Conservation (phyloP, 306 rosid species). For the Gynostemma pentaphyllum region DNA sequence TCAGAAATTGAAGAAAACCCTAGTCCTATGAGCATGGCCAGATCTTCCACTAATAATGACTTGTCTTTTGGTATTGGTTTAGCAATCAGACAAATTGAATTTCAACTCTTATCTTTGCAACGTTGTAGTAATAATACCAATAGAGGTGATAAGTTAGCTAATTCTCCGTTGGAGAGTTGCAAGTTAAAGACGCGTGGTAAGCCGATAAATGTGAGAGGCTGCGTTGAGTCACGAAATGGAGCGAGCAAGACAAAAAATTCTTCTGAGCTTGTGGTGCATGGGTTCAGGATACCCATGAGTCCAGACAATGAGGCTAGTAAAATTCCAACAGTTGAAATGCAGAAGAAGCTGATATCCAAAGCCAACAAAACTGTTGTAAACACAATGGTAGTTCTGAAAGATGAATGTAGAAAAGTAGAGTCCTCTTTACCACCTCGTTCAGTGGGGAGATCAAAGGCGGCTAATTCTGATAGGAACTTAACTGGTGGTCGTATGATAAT, state of each 20-base stretch:
- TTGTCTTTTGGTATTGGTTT: conserved; percentile 31
- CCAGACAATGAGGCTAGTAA: conserved; percentile 9
- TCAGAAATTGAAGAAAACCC: conserved; percentile 7
- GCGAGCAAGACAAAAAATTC: neutral
- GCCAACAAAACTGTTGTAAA: neutral
- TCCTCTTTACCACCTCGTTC: neutral
- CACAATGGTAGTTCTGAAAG: neutral
- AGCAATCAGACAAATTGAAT: conserved; percentile 47
- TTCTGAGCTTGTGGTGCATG: conserved; percentile 34
- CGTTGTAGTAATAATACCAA: conserved; percentile 1
- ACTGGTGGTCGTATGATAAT: conserved; percentile 7
- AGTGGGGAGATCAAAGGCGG: neutral
- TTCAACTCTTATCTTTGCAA: conserved; percentile 44
- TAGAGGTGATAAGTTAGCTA: neutral
- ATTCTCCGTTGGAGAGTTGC: neutral
- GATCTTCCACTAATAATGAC: conserved; percentile 11
- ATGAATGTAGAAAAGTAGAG: conserved; percentile 6
- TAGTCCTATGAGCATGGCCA: neutral
- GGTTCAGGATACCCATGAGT: conserved; percentile 35
- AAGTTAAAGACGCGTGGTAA: too few relatives aligned
- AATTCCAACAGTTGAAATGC: conserved; percentile 9
- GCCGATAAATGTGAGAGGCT: neutral
- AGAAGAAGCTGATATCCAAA: conserved; percentile 1
- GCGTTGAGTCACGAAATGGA: neutral
- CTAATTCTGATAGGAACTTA: neutral